Evolutionary conservation across 306 rosid genomes (phyloP), one percentile per base, ranked within the genome.

Genomic region (Pterocarpus macrocarpus): DNA sequence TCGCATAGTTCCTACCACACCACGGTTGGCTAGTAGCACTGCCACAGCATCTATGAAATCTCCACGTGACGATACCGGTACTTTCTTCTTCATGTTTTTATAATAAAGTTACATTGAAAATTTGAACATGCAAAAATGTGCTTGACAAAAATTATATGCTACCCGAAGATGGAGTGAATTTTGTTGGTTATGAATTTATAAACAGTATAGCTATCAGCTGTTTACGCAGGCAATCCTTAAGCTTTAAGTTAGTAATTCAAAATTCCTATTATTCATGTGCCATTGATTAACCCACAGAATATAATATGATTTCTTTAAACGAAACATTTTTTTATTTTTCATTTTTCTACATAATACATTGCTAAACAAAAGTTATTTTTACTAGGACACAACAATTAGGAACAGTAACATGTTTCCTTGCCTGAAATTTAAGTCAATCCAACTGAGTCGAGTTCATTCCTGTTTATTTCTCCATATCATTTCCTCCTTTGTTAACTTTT

Each of bases 1-100:
- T 61, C 83, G 83, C 49, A 30, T 79, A 10, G 77, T 79, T 79
- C 77, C 83, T 47, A 70, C 64, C 63, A 59, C 83, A 33, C 83
- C 71, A 45, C 76, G 52, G 62, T 41, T 57, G 13, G 63, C 77
- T 69, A 69, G 14, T 58, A 69, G 35, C 28, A 44, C 38, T 58
- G 69, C 70, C 15, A 69, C 76, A 1, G 32, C 69, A 35, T 58
- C 71, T 44, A 58, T 17, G 32, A 32, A 61, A 16, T 69, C 70
- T 69, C 50, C 82, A 69, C 38, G 77, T 56, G 39, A 58, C 1
- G 16, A 58, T 57, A 33, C 76, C 82, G 53, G 14, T 64, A 73
- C 71, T n/a, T 49, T 16, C 52, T 9, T 65, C 55, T 78, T 56
- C 82, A 3, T 39, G 76, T 62, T 68, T 68, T 68, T 56, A 62